Evolutionary conservation across 192 early-diverging fungal species (phyloP).

Genomic region (Martensiomyces pterosporus): DNA sequence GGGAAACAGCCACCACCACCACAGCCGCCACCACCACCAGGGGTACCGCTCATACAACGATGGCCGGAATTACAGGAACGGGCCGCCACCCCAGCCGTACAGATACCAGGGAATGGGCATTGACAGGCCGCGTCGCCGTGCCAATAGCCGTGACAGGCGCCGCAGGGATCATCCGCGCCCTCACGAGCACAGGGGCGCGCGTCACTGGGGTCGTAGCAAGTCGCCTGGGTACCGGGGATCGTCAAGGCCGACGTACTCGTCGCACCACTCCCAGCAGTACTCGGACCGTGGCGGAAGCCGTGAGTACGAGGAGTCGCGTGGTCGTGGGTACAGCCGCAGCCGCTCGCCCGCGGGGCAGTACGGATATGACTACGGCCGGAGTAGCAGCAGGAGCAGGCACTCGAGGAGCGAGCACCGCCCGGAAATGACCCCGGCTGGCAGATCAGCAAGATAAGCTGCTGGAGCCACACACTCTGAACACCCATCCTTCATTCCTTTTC

Average conservation of each 20-base stretch:
- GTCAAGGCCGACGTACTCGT: no score
- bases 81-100: slow-evolving; percentile 6
- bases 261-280: no score
- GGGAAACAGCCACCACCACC: not conserved
- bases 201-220: slow-evolving; percentile 30
- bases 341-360: slow-evolving; percentile 11
- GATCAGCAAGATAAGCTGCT: no score
- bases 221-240: slow-evolving; percentile 20
- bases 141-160: slow-evolving; percentile 38
- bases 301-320: slow-evolving; percentile 8
- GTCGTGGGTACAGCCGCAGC: slow-evolving; percentile 9
- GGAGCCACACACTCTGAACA: no score
- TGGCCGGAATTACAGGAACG: no score
- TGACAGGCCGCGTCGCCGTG: slow-evolving; percentile 25
- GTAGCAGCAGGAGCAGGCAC: not conserved
- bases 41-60: not conserved
- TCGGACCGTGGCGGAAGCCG: slow-evolving; percentile 8
- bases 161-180: slow-evolving; percentile 19
- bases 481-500: no score
- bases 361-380: slow-evolving; percentile 5
- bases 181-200: slow-evolving; percentile 4
- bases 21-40: not conserved
- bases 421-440: no score
- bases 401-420: slow-evolving; percentile 6
- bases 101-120: slow-evolving; percentile 3